A percentile compares a stretch with the other conserved stretches of the same genome.
These are phyloP conservation scores for Fusarium temperatum DNA, from an alignment of 2,329 filamentous ascomycete species.

Conservation along the genomic window DNA sequence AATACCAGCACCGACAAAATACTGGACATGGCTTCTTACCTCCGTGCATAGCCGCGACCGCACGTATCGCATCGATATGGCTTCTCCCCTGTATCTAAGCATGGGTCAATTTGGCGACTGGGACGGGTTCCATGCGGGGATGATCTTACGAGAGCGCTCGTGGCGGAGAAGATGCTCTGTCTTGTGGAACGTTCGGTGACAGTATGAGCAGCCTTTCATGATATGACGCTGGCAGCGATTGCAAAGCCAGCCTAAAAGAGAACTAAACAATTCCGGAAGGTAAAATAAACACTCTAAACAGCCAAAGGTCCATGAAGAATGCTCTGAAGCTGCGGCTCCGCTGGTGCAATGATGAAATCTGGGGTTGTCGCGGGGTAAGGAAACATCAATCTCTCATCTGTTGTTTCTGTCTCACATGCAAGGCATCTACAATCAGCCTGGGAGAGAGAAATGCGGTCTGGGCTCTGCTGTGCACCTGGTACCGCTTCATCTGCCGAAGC, in stretches of 20 bases:
- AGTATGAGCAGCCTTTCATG: conserved; percentile 1
- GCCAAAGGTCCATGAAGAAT: neutral
- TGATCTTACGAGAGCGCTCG: neutral
- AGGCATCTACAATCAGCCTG: neutral
- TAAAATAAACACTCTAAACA: neutral
- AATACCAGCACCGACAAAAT: neutral
- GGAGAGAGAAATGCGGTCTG: neutral
- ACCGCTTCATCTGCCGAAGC: neutral
- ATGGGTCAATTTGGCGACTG: neutral
- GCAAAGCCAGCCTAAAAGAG: too few relatives aligned
- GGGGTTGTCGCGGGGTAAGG: neutral
- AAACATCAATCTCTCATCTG: too few relatives aligned
- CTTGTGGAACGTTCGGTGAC: neutral
- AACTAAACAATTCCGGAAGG: neutral
- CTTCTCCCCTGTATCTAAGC: conserved; percentile 27
- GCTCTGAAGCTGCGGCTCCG: neutral
- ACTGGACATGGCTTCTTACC: neutral
- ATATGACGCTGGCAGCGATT: too few relatives aligned
- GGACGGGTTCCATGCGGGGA: neutral
- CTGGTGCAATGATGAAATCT: neutral
- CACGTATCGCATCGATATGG: conserved; percentile 20
- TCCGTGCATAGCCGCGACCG: neutral
- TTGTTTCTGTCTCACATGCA: neutral
- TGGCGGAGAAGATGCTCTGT: conserved; percentile 1
- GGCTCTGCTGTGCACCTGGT: neutral